Evolutionary conservation across 2,329 filamentous ascomycete genomes (phyloP), one percentile per base, ranked within the genome.

Genomic region (Phaeosphaeriaceae sp.): DNA sequence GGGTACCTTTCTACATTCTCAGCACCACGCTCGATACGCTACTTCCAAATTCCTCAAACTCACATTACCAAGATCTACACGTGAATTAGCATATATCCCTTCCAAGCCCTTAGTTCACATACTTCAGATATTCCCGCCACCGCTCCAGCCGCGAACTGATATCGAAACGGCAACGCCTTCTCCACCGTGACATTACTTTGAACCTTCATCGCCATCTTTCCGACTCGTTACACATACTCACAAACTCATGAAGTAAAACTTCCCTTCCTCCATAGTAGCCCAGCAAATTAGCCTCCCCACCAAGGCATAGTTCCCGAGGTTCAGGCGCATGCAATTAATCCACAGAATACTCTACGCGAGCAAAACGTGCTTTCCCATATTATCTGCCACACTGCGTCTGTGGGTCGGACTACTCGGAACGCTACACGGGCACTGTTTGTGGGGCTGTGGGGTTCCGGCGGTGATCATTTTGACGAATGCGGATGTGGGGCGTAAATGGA

Each of bases 1-100:
- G 71, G 71, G 53, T 74, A 73, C 71, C 71, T 73, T 63, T 56
- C 65, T 69, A 65, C 65, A 53, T 22, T 63, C 61, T 73, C 64
- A 73, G 68, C 48, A 54, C 45, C 7, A 9, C 20, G 1, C 7
- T 40, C n/a, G 7, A 25, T 20, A 2, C n/a, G 33, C 15, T 13
- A 6, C 11, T 21, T 22, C 4, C 3, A 2, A 19, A 9, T 3
- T n/a, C 36, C 3, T 40, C 36, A 20, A 36, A 36, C 61, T 67
- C 59, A 72, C 68, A 72, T 71, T 17, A 68, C 60, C 46, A 70
- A 41, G 31, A 72, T 71, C 67, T 53, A 19, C 20, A 36, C 6
- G 3, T 7, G 6, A 5, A 33, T 53, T 31, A 53, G 51, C 51
- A 20, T 17, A 13, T 22, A 7, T 9, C 19, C 7, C 7, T n/a